Base-by-base conservation (phyloP, 768 basidiomycete species). In the Tricholoma flavovirens region DNA sequence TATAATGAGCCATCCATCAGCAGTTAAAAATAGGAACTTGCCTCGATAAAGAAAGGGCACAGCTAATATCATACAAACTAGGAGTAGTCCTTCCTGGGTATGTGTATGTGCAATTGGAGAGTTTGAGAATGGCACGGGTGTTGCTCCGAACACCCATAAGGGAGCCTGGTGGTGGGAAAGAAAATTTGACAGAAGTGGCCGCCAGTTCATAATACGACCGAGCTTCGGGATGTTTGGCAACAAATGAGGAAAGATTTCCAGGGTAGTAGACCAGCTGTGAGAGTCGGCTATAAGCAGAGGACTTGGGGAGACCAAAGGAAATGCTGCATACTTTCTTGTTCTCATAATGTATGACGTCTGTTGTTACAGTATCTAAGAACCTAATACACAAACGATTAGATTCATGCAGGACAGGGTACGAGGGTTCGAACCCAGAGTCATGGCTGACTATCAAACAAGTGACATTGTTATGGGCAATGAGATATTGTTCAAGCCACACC, bases 331-430 rank as follows among this genome's bases (percentile, higher is more conserved):
- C 88, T 80, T 94, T 96, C 77, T 98, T 98, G 54, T 75, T 74
- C 75, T 97, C 94, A 74, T 97, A 98, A 76, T 97, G 95, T 60
- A 98, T 93, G 66, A 98, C 93, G 72, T 98, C 94, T 61, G 95
- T 92, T 56, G 94, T 95, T 54, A 97, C 85, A 72, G 89, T 87
- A 75, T 98, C 95, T 65, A 98, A 77, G 77, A 98, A 98, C 56
- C 89, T 91, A 53, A 17, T 57, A 35, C 11, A 48, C 49, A 59
- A 49, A 58, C 56, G 56, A 66, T 30, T 33, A 54, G 45, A 58
- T 49, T 58, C 7, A 33, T 48, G 48, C 42, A 24, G 35, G 49
- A 51, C 30, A 58, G 35, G 42, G 29, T n/a, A 38, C 19, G 43
- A 38, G n/a, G 17, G 19, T n/a, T 73, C 86, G 59, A 57, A 89